Percentiles rank a stretch among this genome's conserved stretches.
These are phyloP conservation scores for Xylaria palmicola DNA, from an alignment of 495 filamentous ascomycete genomes.

Conservation along the genomic window DNA sequence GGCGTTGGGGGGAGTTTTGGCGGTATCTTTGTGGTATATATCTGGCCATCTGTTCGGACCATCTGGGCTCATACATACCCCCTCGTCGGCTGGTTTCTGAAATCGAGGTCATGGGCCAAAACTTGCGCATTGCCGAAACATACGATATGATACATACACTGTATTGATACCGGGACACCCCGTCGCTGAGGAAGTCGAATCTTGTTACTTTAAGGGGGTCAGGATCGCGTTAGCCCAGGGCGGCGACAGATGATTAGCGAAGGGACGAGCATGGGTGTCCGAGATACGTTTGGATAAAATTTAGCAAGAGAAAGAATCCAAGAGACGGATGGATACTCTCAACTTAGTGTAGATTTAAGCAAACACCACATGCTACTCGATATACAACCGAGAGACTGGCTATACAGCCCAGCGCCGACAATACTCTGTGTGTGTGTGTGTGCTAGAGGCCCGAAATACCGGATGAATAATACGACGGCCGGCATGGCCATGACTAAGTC, in stretches of 20 bases:
- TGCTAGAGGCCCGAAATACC: background rate
- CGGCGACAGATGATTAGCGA: background rate
- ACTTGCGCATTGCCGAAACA: background rate
- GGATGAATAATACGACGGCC: background rate
- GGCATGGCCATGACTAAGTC: too few species aligned
- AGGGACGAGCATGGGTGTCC: background rate
- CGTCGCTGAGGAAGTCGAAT: conserved; percentile 15
- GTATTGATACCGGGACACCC: background rate
- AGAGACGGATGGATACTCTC: conserved; percentile 2
- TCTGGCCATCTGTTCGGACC: background rate
- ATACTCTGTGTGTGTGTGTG: too few species aligned
- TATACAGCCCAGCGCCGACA: background rate
- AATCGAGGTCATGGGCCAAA: background rate
- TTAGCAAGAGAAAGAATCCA: background rate
- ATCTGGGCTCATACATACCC: background rate
- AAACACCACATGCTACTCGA: background rate
- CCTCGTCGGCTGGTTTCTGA: background rate
- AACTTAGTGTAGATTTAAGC: conserved; percentile 4
- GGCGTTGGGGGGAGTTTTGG: conserved; percentile 5
- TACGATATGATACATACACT: conserved; percentile 1
- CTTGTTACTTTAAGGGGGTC: background rate
- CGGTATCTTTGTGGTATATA: conserved; percentile 1
- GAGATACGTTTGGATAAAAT: background rate
- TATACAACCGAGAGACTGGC: background rate
- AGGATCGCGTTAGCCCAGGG: background rate